Percentiles rank a stretch among this genome's conserved stretches.
Evolutionary conservation across 2,329 filamentous ascomycete species (phyloP).

Genomic region (Neonectria sp.): DNA sequence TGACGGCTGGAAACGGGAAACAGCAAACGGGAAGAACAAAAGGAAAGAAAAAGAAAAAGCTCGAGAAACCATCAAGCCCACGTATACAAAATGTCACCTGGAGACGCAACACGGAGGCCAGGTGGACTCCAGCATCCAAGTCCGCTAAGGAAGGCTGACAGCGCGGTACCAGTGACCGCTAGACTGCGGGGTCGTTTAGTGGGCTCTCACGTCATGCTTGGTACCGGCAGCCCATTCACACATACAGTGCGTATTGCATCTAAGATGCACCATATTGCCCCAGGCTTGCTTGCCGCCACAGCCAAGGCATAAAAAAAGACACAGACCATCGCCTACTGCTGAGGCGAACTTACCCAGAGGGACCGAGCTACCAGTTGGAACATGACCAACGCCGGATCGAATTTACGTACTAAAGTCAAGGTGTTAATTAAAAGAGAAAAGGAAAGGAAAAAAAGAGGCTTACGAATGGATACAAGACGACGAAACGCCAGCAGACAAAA

Average conservation of each 20-base stretch:
- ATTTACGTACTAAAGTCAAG: neutral
- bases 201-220: constrained; percentile 25
- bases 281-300: neutral
- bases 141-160: constrained; percentile 1
- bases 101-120: neutral
- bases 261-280: neutral
- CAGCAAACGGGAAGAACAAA: neutral
- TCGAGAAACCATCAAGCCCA: neutral
- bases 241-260: neutral
- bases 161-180: constrained; percentile 5
- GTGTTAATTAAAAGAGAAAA: neutral
- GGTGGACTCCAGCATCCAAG: neutral
- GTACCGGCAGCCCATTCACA: neutral
- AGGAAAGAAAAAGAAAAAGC: constrained; percentile 1
- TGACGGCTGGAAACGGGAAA: neutral
- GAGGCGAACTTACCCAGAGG: neutral
- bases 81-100: neutral
- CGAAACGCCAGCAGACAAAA: neutral
- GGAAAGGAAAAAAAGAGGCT: too few relatives aligned
- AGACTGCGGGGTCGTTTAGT: constrained; percentile 20
- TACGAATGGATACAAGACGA: neutral
- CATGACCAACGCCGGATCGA: neutral
- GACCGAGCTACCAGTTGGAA: neutral
- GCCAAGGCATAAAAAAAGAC: neutral
- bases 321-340: too few relatives aligned